Conservation (phyloP, 148 eudicot species). For the Vaccinium macrocarpon region DNA sequence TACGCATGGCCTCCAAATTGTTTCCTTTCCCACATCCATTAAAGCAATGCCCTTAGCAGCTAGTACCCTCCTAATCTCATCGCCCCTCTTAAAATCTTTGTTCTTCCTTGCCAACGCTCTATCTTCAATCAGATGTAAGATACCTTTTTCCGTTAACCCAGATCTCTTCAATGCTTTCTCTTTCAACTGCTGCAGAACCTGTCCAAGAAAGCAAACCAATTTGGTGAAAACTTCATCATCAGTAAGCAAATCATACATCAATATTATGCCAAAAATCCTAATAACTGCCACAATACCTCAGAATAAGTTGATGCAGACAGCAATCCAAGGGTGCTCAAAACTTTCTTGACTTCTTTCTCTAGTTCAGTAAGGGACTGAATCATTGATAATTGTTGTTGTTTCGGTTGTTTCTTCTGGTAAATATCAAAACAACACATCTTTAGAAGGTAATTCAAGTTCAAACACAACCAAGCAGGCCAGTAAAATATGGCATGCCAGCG, state of each 20-base stretch:
- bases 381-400: constrained; percentile 39
- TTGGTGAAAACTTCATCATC: not conserved
- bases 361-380: constrained; percentile 49
- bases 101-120: constrained; percentile 55
- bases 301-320: constrained; percentile 50
- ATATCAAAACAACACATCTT: constrained; percentile 13
- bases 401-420: constrained; percentile 69
- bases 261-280: not conserved
- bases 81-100: constrained; percentile 62
- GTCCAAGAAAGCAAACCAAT: constrained; percentile 2
- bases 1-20: constrained; percentile 78
- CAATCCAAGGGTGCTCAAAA: constrained; percentile 66
- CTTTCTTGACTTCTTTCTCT: constrained; percentile 45
- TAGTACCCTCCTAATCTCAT: constrained; percentile 57
- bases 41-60: constrained; percentile 64
- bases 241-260: not conserved
- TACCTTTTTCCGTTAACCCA: constrained; percentile 41
- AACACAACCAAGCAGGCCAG: not conserved
- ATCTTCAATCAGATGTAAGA: constrained; percentile 47
- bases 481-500: not conserved
- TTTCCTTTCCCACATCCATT: constrained; percentile 68
- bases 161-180: constrained; percentile 74
- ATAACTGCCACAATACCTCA: constrained; percentile 41
- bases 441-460: not conserved
- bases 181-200: constrained; percentile 76